phyloP scores from a whole-genome alignment of 768 basidiomycete genomes.

The Calocybe indica region DNA sequence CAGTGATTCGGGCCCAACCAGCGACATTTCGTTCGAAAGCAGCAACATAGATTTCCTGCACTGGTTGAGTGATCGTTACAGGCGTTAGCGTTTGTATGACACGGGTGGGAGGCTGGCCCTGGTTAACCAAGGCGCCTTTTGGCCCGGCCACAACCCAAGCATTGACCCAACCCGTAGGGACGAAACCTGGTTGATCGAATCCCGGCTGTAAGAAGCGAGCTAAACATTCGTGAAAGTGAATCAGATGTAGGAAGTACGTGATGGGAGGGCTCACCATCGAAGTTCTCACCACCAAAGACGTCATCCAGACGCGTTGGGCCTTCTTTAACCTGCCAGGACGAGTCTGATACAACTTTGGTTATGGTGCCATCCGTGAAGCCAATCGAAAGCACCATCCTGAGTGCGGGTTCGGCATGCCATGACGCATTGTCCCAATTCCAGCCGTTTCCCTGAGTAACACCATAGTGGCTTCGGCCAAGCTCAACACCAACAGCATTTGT shows the following conservation, averaged over 20 bases:
- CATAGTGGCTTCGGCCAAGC: constrained; percentile 22
- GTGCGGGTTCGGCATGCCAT: constrained; percentile 22
- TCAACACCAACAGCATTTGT: constrained; percentile 17
- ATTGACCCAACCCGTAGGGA: constrained; percentile 14
- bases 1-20: constrained; percentile 21
- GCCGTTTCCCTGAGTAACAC: constrained; percentile 22
- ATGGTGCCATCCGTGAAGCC: constrained; percentile 19
- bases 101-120: constrained; percentile 18
- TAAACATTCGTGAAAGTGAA: constrained; percentile 2
- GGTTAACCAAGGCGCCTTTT: constrained; percentile 14
- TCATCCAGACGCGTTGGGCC: constrained; percentile 23
- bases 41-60: constrained; percentile 16
- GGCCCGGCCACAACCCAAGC: constrained; percentile 15
- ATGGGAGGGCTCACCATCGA: constrained; percentile 14
- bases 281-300: constrained; percentile 24
- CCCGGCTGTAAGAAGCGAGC: constrained; percentile 16
- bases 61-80: constrained; percentile 16
- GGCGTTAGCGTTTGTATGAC: constrained; percentile 16
- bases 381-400: constrained; percentile 18
- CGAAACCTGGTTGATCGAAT: constrained; percentile 14
- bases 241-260: neutral
- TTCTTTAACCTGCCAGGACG: constrained; percentile 17
- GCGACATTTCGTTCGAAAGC: constrained; percentile 20
- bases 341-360: constrained; percentile 13
- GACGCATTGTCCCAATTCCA: constrained; percentile 25